Conservation (phyloP, 2,329 filamentous ascomycete genomes). For the Rutstroemia sp. region DNA sequence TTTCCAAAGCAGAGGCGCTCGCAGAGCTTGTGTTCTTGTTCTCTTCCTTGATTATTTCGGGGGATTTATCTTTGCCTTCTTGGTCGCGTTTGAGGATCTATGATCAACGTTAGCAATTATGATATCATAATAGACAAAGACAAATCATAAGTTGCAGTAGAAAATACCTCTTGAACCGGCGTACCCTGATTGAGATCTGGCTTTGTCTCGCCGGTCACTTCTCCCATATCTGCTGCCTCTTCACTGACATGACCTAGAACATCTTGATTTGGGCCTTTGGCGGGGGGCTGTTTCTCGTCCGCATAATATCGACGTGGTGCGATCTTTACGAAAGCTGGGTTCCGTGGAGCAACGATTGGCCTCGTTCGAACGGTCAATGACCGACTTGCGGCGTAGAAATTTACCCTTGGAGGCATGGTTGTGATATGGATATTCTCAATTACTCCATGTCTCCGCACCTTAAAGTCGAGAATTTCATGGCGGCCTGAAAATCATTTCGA, state of each 20-base stretch:
- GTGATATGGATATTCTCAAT: conserved; percentile 3
- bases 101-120: conserved; percentile 11
- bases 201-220: conserved; percentile 47
- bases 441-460: not conserved
- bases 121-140: conserved; percentile 17
- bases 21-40: conserved; percentile 28
- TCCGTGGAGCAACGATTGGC: conserved; percentile 29
- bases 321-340: conserved; percentile 21
- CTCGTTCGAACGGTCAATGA: conserved; percentile 35
- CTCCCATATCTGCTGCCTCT: conserved; percentile 53
- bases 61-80: conserved; percentile 52
- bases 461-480: conserved; percentile 3
- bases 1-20: not conserved
- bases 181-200: conserved; percentile 60
- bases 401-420: conserved; percentile 49
- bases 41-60: conserved; percentile 58
- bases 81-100: conserved; percentile 58
- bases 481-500: not conserved
- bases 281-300: conserved; percentile 21
- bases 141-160: not conserved
- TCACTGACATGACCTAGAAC: conserved; percentile 53
- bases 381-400: conserved; percentile 38
- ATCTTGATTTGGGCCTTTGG: conserved; percentile 42
- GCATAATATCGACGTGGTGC: conserved; percentile 24
- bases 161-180: conserved; percentile 54